A percentile compares a stretch with the other conserved stretches of the same genome.
Conservation (phyloP, 352 stramenopile species). For the Pythium insidiosum region DNA sequence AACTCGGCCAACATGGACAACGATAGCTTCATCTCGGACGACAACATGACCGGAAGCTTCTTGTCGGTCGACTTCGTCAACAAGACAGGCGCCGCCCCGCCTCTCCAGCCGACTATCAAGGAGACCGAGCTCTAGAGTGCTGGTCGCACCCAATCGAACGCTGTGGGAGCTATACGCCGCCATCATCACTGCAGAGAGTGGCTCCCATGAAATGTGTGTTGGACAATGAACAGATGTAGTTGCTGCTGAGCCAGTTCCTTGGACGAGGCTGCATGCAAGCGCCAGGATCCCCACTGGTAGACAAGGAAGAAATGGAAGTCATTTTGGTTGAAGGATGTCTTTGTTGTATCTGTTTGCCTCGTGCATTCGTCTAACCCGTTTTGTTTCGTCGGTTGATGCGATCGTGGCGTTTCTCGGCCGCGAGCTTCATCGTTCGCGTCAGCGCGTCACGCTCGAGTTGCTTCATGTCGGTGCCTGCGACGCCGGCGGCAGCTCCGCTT, state of each 20-base stretch:
- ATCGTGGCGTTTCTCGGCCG: conserved; percentile 72
- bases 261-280: no score
- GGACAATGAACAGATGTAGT: no score
- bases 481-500: conserved; percentile 9
- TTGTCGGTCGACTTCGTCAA: conserved; percentile 30
- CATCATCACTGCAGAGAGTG: no score
- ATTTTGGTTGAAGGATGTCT: no score
- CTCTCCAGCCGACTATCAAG: conserved; percentile 29
- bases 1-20: conserved; percentile 27
- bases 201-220: no score
- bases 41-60: conserved; percentile 51
- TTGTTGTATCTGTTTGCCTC: no score
- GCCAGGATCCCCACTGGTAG: no score
- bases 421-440: conserved; percentile 48
- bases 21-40: conserved; percentile 33
- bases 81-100: conserved; percentile 8
- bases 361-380: conserved; percentile 9
- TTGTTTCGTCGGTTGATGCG: conserved; percentile 69
- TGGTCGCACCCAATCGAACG: no score
- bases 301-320: no score
- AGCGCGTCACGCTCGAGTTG: conserved; percentile 59
- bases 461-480: conserved; percentile 31
- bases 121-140: conserved; percentile 77
- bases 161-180: no score
- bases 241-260: no score